phyloP scores from a whole-genome alignment of 2,329 filamentous ascomycete genomes.

The Penicillium sclerotiorum region DNA sequence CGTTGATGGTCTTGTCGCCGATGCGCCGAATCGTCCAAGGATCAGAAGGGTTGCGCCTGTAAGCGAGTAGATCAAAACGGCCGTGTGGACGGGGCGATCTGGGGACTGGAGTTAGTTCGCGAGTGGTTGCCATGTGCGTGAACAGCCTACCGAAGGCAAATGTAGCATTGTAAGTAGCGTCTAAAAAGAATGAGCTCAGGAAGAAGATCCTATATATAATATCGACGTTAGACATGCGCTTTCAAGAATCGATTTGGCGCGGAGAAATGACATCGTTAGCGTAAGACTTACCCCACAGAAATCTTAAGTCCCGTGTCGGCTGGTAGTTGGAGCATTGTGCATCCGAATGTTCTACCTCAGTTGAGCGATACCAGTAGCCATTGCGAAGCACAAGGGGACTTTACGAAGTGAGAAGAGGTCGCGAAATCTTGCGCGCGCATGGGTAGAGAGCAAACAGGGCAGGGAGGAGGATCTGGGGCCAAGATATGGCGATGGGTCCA shows the following conservation, averaged over 20 bases:
- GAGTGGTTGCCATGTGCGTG: neutral
- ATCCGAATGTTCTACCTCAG: conserved; percentile 13
- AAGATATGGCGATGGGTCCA: conserved; percentile 6
- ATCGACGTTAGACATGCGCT: conserved; percentile 21
- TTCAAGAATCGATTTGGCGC: too few relatives aligned
- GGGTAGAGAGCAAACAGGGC: conserved; percentile 4
- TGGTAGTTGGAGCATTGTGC: conserved; percentile 32
- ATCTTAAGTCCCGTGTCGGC: conserved; percentile 35
- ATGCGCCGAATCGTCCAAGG: conserved; percentile 37
- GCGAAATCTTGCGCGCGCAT: too few relatives aligned
- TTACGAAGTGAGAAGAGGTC: too few relatives aligned
- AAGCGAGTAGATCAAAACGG: conserved; percentile 45
- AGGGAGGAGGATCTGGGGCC: conserved; percentile 4
- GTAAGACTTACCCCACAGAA: conserved; percentile 38
- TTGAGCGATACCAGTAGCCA: conserved; percentile 12
- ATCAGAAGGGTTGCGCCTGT: conserved; percentile 42
- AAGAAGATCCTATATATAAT: conserved; percentile 31
- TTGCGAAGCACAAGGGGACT: too few relatives aligned
- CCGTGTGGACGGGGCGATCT: conserved; percentile 52
- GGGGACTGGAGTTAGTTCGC: conserved; percentile 14
- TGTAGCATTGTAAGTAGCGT: conserved; percentile 39
- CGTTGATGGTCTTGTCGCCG: conserved; percentile 25
- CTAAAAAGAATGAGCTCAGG: conserved; percentile 38
- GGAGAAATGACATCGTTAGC: conserved; percentile 7
- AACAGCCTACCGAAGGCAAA: conserved; percentile 43